A percentile compares a stretch with the other conserved stretches of the same genome.
Evolutionary conservation across 1,139 yeast genomes (phyloP).

Genomic region (Candida sojae): DNA sequence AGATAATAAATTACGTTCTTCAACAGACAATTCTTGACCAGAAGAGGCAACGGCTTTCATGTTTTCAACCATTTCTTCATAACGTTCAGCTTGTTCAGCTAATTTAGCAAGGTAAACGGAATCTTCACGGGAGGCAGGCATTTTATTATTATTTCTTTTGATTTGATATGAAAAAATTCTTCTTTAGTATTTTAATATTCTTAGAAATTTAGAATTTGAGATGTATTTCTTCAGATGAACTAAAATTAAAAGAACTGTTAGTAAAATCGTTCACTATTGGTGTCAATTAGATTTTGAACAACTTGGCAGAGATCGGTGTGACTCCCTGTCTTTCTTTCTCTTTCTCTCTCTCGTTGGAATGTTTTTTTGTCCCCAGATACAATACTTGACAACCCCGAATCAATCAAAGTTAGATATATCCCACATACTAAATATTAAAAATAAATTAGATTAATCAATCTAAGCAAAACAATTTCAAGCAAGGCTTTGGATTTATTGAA

Average conservation of each 20-base stretch:
- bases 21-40: conserved; percentile 94
- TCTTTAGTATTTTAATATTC: conserved; percentile 2
- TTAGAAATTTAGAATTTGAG: conserved; percentile 4
- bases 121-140: conserved; percentile 95
- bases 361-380: neutral
- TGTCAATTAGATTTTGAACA: neutral
- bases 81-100: conserved; percentile 99
- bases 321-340: neutral
- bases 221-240: conserved; percentile 7
- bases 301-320: neutral
- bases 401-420: neutral
- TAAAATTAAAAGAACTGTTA: conserved; percentile 6
- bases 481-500: neutral
- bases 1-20: conserved; percentile 94
- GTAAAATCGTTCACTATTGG: conserved; percentile 1
- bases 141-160: conserved; percentile 21
- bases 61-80: conserved; percentile 98
- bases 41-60: conserved; percentile 97
- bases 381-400: neutral
- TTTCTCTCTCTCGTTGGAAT: neutral
- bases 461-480: neutral
- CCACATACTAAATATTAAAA: neutral
- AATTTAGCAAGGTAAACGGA: conserved; percentile 97
- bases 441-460: neutral
- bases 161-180: neutral